Conservation (phyloP, 176 grass and related monocot species). For the Poa annua region DNA sequence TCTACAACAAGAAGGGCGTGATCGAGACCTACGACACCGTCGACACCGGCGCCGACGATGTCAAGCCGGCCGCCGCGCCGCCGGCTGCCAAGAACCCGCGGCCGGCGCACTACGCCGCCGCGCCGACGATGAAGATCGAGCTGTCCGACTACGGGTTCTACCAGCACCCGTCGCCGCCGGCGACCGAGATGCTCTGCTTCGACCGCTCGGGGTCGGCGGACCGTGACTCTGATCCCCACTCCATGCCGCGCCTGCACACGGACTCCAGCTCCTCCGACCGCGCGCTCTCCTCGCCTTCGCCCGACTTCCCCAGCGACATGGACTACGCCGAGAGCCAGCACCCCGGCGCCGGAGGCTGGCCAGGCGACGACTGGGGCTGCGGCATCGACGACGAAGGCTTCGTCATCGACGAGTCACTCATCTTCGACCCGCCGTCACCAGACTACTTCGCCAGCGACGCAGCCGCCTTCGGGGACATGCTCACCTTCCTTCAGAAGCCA, state of each 20-base stretch:
- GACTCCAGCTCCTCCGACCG: slow-evolving; percentile 85
- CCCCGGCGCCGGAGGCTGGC: slow-evolving; percentile 24
- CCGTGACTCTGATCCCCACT: slow-evolving; percentile 28
- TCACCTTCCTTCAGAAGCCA: slow-evolving; percentile 61
- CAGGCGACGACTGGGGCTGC: slow-evolving; percentile 22
- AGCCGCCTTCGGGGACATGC: slow-evolving; percentile 53
- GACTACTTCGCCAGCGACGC: slow-evolving; percentile 38
- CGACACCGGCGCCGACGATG: neutral
- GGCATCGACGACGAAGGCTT: slow-evolving; percentile 47
- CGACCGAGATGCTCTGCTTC: slow-evolving; percentile 65
- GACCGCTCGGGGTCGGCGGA: slow-evolving; percentile 44
- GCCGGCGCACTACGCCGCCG: neutral
- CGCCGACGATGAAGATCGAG: slow-evolving; percentile 60
- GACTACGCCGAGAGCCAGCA: slow-evolving; percentile 73
- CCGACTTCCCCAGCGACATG: slow-evolving; percentile 61
- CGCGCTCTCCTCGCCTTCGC: slow-evolving; percentile 62
- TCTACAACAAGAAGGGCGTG: slow-evolving; percentile 95
- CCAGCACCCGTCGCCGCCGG: slow-evolving; percentile 29
- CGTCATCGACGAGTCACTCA: slow-evolving; percentile 13
- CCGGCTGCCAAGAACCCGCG: slow-evolving; percentile 27
- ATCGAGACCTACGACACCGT: slow-evolving; percentile 63
- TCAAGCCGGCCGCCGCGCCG: slow-evolving; percentile 34
- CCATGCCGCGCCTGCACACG: slow-evolving; percentile 41
- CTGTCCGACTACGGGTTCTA: slow-evolving; percentile 43
- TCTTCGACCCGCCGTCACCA: slow-evolving; percentile 50